These are phyloP conservation scores for Lecanicillium sp. DNA, from an alignment of 2,329 filamentous ascomycete genomes.

Conservation along the genomic window DNA sequence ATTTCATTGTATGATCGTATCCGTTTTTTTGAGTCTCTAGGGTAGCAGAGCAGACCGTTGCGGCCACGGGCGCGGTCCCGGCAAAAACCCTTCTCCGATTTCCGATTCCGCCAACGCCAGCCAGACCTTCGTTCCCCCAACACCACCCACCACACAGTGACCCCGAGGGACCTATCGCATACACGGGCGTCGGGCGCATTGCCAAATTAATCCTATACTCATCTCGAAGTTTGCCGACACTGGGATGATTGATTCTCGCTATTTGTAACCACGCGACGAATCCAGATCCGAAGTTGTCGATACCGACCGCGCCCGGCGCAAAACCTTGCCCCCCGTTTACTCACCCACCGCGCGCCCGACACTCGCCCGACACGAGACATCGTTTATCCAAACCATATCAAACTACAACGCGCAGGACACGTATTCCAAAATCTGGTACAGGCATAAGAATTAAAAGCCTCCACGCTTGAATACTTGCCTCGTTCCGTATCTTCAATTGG, in stretches of 20 bases:
- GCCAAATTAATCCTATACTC: slow-evolving; percentile 6
- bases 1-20: too few relatives aligned
- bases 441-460: not conserved
- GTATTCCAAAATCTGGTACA: not conserved
- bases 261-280: slow-evolving; percentile 3
- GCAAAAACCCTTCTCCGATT: slow-evolving; percentile 12
- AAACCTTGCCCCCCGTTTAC: slow-evolving; percentile 7
- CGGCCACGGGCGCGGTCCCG: slow-evolving; percentile 2
- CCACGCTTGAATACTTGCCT: not conserved
- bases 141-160: slow-evolving; percentile 9
- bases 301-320: slow-evolving; percentile 10
- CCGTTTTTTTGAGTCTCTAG: too few relatives aligned
- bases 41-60: not conserved
- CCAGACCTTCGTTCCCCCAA: slow-evolving; percentile 8
- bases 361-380: not conserved
- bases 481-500: not conserved
- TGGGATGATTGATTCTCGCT: not conserved
- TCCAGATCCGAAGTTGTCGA: not conserved
- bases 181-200: slow-evolving; percentile 10
- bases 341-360: slow-evolving; percentile 2
- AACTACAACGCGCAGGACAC: not conserved
- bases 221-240: not conserved
- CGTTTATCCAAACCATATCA: not conserved
- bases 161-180: too few relatives aligned
- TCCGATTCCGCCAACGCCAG: slow-evolving; percentile 11